Conservation (phyloP, 345 rosid genomes). For the Turnera subulata region DNA sequence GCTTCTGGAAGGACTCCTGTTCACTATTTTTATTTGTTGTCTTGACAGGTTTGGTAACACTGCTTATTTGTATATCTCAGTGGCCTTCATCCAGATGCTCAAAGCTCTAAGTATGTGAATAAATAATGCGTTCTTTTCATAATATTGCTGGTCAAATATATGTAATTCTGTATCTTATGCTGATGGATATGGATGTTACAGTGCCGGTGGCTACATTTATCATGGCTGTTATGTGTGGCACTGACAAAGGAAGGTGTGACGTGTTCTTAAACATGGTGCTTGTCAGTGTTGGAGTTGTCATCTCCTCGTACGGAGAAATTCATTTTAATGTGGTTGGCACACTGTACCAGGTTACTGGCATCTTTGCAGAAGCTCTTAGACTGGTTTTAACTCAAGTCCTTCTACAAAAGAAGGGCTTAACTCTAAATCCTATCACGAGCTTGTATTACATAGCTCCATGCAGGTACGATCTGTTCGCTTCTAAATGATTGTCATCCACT, state of each 20-base stretch:
- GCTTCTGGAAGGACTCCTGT: not conserved
- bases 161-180: constrained; percentile 11
- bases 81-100: constrained; percentile 99
- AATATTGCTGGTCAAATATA: constrained; percentile 3
- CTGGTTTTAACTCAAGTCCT: constrained; percentile 96
- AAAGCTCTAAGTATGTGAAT: constrained; percentile 84
- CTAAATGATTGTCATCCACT: no score
- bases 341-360: constrained; percentile 90
- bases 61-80: constrained; percentile 86
- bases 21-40: constrained; percentile 9
- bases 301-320: constrained; percentile 95
- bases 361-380: constrained; percentile 94
- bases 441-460: constrained; percentile 95
- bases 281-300: constrained; percentile 91
- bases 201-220: constrained; percentile 96
- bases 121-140: not conserved
- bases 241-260: constrained; percentile 86
- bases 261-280: constrained; percentile 91
- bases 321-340: constrained; percentile 92
- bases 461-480: constrained; percentile 50
- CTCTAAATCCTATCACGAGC: constrained; percentile 89
- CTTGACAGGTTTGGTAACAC: constrained; percentile 88
- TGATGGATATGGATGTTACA: constrained; percentile 39
- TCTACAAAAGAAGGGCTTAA: constrained; percentile 86
- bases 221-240: constrained; percentile 88